A percentile compares a stretch with the other conserved stretches of the same genome.
Conservation (phyloP, 306 rosid genomes). For the Acacia acuminata region DNA sequence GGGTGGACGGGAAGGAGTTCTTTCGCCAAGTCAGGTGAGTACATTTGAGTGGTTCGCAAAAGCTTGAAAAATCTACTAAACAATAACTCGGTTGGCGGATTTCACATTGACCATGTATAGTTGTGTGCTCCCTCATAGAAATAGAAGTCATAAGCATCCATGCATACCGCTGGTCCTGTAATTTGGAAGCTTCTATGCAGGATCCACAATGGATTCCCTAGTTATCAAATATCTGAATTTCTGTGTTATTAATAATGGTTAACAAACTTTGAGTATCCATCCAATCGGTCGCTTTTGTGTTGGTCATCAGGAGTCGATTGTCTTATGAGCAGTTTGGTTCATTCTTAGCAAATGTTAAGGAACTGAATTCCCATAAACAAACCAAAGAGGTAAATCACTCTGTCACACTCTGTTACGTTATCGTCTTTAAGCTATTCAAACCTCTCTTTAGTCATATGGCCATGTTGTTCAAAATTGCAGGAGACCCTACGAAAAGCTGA, state of each 20-base stretch:
- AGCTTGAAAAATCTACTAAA: not conserved
- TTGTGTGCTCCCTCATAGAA: not conserved
- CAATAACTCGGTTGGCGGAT: not conserved
- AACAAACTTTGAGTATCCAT: not conserved
- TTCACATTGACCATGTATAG: not conserved
- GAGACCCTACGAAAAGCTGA: constrained; percentile 85
- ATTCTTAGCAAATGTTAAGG: constrained; percentile 90
- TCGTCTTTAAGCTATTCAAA: not conserved
- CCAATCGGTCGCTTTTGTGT: not conserved
- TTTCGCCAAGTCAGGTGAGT: constrained; percentile 96
- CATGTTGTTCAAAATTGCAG: constrained; percentile 44
- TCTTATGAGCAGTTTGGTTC: constrained; percentile 96
- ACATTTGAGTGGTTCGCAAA: not conserved
- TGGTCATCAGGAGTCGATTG: constrained; percentile 78
- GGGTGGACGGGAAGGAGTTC: constrained; percentile 93
- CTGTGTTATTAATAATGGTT: constrained; percentile 10
- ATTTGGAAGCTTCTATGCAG: not conserved
- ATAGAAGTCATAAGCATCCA: not conserved
- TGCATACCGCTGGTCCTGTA: not conserved
- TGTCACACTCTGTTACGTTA: not conserved
- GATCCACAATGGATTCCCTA: not conserved
- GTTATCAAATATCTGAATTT: not conserved
- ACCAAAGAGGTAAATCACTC: constrained; percentile 70
- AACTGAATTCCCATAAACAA: constrained; percentile 86
- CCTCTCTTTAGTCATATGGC: not conserved